Evolutionary conservation across 164 flowering plant species (phyloP), one percentile per base, ranked within the genome.

Genomic region (Macadamia tetraphylla): DNA sequence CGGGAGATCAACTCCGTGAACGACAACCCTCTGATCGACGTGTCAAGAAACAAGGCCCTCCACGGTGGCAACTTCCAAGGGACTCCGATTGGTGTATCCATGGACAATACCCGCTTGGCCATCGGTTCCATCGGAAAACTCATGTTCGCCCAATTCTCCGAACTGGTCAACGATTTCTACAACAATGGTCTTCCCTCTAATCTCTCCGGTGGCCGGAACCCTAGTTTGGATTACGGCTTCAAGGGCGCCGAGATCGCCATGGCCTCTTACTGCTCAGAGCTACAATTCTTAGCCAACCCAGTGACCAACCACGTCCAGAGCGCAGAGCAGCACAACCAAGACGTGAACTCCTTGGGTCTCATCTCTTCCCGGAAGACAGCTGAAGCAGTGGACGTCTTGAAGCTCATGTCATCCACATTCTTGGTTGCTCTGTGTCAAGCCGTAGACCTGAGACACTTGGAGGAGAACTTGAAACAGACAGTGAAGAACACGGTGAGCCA

Each of bases 1-100:
- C 53, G 88, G 10, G 91, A 87, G 73, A 84, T 87, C 66, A 87
- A 87, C 66, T 87, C 88, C 0, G 91, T 87, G 3, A 86, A 86
- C 29, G 90, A 86, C 23, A 85, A 85, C 65, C 91, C 87, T 7
- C 49, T 86, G 79, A 84, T 84, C 29, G 88, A 85, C 69, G 88
- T 87, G 0, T 80, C 88, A 0, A 77, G 88, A 60, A 82, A 85
- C 81, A 84, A 81, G 76, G 85, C 87, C 30, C 29, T 86, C 1
- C 88, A 86, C 63, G 90, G 90, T 23, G 88, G 91, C 15, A 87
- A 87, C 58, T 87, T 87, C 70, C 91, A 87, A 61, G 88, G 91
- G 0, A 85, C 91, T 40, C 88, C 88, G 15, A 80, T 87, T 52
- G 91, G 91, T 2, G 91, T 85, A 3, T 87, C 91, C 4, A 87